These are phyloP conservation scores for Boeremia exigua DNA, from an alignment of 2,329 filamentous ascomycete genomes.

Conservation along the genomic window DNA sequence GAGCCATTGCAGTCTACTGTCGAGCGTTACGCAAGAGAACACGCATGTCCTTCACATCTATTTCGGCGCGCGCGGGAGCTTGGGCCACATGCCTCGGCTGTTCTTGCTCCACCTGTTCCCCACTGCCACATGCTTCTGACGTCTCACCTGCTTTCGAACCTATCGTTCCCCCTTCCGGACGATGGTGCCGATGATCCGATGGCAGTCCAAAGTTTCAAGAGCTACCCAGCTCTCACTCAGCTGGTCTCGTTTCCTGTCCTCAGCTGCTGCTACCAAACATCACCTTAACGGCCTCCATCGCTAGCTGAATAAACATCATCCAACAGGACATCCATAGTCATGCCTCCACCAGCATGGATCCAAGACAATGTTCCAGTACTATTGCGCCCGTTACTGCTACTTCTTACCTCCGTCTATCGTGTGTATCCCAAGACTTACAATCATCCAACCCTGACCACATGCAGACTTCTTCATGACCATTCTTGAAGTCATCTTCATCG, in stretches of 20 bases:
- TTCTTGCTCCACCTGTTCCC: constrained; percentile 2
- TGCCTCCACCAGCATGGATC: constrained; percentile 19
- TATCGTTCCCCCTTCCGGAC: constrained; percentile 5
- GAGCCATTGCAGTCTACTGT: constrained; percentile 18
- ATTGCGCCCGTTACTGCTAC: constrained; percentile 37
- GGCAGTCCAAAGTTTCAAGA: not conserved
- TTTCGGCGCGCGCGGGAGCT: not conserved
- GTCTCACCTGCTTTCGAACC: constrained; percentile 8
- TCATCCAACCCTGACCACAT: not conserved
- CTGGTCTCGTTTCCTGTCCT: not conserved
- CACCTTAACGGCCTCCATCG: not conserved
- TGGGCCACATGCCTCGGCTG: constrained; percentile 14
- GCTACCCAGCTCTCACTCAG: not conserved
- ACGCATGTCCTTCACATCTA: not conserved
- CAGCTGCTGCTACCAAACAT: not conserved
- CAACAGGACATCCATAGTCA: not conserved
- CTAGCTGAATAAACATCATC: not conserved
- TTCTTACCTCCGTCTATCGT: constrained; percentile 39
- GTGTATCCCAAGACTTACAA: not conserved
- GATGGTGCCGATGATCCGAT: constrained; percentile 5
- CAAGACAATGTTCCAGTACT: constrained; percentile 31
- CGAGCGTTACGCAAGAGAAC: not conserved
- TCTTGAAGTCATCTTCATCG: constrained; percentile 38
- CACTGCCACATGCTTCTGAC: constrained; percentile 11
- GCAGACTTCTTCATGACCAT: constrained; percentile 46